Conservation (phyloP, 345 rosid genomes). For the Aegle marmelos region DNA sequence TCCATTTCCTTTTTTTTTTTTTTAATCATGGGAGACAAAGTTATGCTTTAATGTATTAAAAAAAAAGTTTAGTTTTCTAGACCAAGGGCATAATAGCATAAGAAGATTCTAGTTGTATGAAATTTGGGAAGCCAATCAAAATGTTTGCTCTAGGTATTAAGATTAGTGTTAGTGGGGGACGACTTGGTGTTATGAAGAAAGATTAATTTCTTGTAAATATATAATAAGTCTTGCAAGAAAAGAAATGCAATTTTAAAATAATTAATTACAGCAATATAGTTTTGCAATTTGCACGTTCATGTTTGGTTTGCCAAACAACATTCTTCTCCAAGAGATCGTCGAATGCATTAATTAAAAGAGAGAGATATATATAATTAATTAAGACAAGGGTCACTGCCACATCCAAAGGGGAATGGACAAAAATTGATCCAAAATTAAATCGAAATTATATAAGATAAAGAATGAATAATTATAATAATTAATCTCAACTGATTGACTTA, state of each 20-base stretch:
- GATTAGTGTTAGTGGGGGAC: slow-evolving; percentile 8
- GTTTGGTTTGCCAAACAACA: slow-evolving; percentile 27
- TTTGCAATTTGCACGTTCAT: slow-evolving; percentile 12
- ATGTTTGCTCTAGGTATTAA: not conserved
- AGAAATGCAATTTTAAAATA: slow-evolving; percentile 13
- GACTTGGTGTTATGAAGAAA: not conserved
- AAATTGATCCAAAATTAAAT: not conserved
- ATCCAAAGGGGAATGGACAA: slow-evolving; percentile 5
- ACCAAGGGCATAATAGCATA: not conserved
- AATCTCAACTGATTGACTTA: not conserved
- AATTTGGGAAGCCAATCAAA: not conserved
- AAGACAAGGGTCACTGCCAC: not conserved
- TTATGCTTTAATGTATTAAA: not conserved
- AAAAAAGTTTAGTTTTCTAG: not conserved
- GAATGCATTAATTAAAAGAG: not conserved
- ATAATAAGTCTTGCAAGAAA: slow-evolving; percentile 37
- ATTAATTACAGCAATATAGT: no score
- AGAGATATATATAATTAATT: not conserved
- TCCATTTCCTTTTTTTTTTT: not conserved
- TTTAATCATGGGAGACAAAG: not conserved
- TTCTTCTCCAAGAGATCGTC: not conserved
- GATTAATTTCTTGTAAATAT: not conserved
- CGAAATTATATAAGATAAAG: not conserved
- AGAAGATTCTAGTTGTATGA: not conserved
- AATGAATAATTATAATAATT: not conserved